Percentiles rank a stretch among this genome's conserved stretches.
Evolutionary conservation across 768 basidiomycete species (phyloP).

Genomic region (Boletus speciosus): DNA sequence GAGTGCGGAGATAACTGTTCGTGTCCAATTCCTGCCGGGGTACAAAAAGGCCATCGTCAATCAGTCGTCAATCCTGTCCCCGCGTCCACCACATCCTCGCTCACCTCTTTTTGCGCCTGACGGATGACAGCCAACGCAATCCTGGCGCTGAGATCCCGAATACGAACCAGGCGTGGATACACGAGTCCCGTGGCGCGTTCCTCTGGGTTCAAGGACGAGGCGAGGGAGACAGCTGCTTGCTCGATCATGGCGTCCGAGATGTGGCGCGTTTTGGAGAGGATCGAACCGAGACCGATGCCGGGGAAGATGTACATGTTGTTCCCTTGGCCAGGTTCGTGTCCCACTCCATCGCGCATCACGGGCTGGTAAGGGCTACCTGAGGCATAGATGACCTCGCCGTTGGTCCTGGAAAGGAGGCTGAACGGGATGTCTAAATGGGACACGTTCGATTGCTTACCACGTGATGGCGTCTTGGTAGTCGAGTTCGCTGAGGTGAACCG

Average conservation of each 20-base stretch:
- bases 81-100: conserved; percentile 10
- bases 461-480: conserved; percentile 58
- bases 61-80: not conserved
- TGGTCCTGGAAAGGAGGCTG: conserved; percentile 41
- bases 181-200: conserved; percentile 55
- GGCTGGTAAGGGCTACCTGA: conserved; percentile 68
- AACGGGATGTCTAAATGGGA: not conserved
- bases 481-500: conserved; percentile 56
- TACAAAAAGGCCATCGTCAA: not conserved
- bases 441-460: conserved; percentile 36
- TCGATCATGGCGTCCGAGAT: conserved; percentile 72
- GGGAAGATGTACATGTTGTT: conserved; percentile 79
- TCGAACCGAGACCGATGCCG: conserved; percentile 58
- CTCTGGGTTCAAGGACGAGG: conserved; percentile 51
- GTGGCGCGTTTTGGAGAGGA: conserved; percentile 53
- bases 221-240: conserved; percentile 58
- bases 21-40: conserved; percentile 35
- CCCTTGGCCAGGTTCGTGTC: conserved; percentile 66
- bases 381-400: conserved; percentile 67
- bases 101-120: conserved; percentile 60
- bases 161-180: conserved; percentile 65
- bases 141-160: conserved; percentile 60
- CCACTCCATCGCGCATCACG: conserved; percentile 44
- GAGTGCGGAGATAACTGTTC: conserved; percentile 44
- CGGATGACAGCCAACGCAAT: conserved; percentile 63